Percentiles rank a stretch among this genome's conserved stretches.
These are phyloP conservation scores for Glarea lozoyensis DNA, from an alignment of 495 filamentous ascomycete species.

Conservation along the genomic window DNA sequence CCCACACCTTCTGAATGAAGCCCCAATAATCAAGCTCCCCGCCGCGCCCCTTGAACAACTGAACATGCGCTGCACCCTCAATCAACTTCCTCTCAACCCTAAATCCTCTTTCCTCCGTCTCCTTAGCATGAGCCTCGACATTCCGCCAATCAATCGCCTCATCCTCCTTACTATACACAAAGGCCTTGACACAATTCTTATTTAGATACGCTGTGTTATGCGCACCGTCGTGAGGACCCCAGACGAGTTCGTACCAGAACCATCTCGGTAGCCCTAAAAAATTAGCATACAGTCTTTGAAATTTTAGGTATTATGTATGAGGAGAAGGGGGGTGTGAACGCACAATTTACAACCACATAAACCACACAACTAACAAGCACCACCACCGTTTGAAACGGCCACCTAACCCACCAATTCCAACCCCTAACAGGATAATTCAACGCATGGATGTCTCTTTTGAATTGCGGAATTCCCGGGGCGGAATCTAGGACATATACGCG, in stretches of 20 bases:
- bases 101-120: slow-evolving; percentile 24
- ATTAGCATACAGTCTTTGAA: no score
- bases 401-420: slow-evolving; percentile 6
- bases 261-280: slow-evolving; percentile 13
- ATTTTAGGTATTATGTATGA: no score
- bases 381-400: slow-evolving; percentile 3
- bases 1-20: slow-evolving; percentile 11
- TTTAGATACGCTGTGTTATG: slow-evolving; percentile 22
- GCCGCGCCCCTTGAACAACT: slow-evolving; percentile 16
- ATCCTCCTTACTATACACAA: slow-evolving; percentile 32
- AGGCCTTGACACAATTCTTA: slow-evolving; percentile 18
- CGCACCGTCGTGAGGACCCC: slow-evolving; percentile 20
- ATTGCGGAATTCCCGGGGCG: slow-evolving; percentile 16
- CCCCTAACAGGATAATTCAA: slow-evolving; percentile 1
- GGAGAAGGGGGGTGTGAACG: no score
- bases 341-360: slow-evolving; percentile 11
- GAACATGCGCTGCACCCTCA: slow-evolving; percentile 24
- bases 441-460: slow-evolving; percentile 14
- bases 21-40: slow-evolving; percentile 20
- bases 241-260: slow-evolving; percentile 18
- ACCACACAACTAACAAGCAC: slow-evolving; percentile 5
- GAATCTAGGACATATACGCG: slow-evolving; percentile 10
- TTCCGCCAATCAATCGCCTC: slow-evolving; percentile 26
- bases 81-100: slow-evolving; percentile 22
- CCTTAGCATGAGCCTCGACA: slow-evolving; percentile 26